Conservation (phyloP, 148 eudicot species). For the Silene conica region DNA sequence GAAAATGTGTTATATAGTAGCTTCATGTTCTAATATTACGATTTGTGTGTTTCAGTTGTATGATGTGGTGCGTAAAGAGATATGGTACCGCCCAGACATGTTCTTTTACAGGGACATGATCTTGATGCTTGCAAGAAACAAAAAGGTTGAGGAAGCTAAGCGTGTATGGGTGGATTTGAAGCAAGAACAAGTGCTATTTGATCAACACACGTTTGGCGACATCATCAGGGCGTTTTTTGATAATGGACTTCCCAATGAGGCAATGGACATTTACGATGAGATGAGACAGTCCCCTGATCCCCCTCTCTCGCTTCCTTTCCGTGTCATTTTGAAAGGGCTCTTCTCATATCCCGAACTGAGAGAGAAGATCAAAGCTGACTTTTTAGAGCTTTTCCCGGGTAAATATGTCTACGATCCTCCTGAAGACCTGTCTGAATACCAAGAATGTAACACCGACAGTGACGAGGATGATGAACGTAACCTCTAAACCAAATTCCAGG, state of each 20-base stretch:
- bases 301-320: conserved; percentile 75
- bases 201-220: conserved; percentile 96
- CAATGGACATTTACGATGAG: conserved; percentile 80
- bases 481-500: neutral
- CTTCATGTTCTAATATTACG: neutral
- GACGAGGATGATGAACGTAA: conserved; percentile 46
- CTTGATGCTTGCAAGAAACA: conserved; percentile 88
- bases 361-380: conserved; percentile 84
- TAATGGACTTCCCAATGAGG: conserved; percentile 61
- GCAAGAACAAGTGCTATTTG: conserved; percentile 69
- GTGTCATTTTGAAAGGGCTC: conserved; percentile 88
- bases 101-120: conserved; percentile 96
- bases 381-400: conserved; percentile 82
- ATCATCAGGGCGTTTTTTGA: conserved; percentile 78
- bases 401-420: conserved; percentile 75
- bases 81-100: conserved; percentile 99
- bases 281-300: conserved; percentile 90
- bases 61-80: conserved; percentile 84
- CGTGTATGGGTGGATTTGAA: conserved; percentile 75
- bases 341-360: conserved; percentile 84
- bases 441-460: conserved; percentile 41
- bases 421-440: conserved; percentile 68
- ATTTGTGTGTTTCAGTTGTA: conserved; percentile 49
- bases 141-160: conserved; percentile 61
- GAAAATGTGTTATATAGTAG: neutral